Evolutionary conservation across 441 rosid species (phyloP).

Genomic region (Adansonia grandidieri): DNA sequence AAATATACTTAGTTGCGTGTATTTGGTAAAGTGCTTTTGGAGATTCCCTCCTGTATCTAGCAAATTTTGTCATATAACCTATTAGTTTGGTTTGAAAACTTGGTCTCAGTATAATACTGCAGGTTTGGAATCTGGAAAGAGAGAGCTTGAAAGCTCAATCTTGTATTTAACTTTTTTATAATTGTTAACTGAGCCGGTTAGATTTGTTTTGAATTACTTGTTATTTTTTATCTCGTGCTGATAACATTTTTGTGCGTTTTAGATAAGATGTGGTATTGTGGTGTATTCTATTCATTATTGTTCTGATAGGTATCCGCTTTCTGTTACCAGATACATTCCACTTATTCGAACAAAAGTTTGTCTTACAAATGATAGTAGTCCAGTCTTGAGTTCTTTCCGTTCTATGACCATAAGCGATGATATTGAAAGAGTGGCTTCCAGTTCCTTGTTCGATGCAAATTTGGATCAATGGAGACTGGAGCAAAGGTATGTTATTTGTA

Average conservation of each 20-base stretch:
- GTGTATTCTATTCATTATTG: conserved; percentile 1
- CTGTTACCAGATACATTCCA: conserved; percentile 73
- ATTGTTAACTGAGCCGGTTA: neutral
- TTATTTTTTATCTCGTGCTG: neutral
- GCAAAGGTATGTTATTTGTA: conserved; percentile 62
- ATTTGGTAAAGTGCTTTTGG: neutral
- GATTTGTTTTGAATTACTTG: neutral
- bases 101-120: neutral
- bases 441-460: conserved; percentile 61
- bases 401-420: conserved; percentile 55
- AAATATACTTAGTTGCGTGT: conserved; percentile 19
- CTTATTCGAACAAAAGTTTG: conserved; percentile 56
- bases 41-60: conserved; percentile 13
- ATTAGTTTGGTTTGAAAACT: conserved; percentile 13
- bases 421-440: conserved; percentile 57
- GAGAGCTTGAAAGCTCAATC: neutral
- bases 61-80: neutral
- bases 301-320: conserved; percentile 32
- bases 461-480: conserved; percentile 73
- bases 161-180: neutral
- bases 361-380: conserved; percentile 39
- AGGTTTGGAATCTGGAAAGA: neutral
- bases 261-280: neutral
- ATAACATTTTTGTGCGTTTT: neutral
- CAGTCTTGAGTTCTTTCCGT: conserved; percentile 55